phyloP scores from a whole-genome alignment of 345 rosid species.

The Linum tenue region DNA sequence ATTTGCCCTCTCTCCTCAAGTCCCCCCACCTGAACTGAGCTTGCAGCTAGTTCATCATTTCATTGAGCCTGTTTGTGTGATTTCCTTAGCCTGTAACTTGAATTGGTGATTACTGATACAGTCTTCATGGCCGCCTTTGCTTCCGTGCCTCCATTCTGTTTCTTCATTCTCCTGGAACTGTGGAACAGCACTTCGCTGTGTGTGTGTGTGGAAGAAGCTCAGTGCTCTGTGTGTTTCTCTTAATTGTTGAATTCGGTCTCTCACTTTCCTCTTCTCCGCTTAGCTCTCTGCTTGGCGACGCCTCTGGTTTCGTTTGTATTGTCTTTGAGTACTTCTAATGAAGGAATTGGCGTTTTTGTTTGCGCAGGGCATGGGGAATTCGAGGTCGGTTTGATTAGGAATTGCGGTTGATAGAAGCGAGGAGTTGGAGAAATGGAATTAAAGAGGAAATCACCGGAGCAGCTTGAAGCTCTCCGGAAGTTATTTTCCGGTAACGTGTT shows the following conservation, averaged over 20 bases:
- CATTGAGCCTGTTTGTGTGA: not conserved
- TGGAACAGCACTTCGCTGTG: not conserved
- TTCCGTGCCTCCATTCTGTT: not conserved
- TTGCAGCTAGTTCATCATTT: not conserved
- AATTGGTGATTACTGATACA: not conserved
- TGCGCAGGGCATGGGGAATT: constrained; percentile 12
- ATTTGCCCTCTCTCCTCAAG: constrained; percentile 1
- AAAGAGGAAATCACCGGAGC: constrained; percentile 70
- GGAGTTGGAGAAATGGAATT: constrained; percentile 16
- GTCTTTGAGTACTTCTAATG: not conserved
- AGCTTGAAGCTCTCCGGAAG: constrained; percentile 59
- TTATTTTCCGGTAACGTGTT: constrained; percentile 45
- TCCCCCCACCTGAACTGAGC: constrained; percentile 1
- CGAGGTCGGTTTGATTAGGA: not conserved
- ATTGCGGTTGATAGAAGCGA: not conserved
- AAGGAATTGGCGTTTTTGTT: not conserved
- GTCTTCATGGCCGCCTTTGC: not conserved
- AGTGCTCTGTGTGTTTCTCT: not conserved
- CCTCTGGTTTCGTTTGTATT: not conserved
- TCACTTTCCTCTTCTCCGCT: not conserved
- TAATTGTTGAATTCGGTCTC: not conserved
- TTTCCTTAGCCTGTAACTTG: not conserved
- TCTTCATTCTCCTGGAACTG: not conserved
- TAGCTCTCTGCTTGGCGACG: not conserved
- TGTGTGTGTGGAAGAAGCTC: not conserved